A percentile compares a stretch with the other conserved stretches of the same genome.
Conservation (phyloP, 2,329 filamentous ascomycete species). For the Fragosphaeria purpurea region DNA sequence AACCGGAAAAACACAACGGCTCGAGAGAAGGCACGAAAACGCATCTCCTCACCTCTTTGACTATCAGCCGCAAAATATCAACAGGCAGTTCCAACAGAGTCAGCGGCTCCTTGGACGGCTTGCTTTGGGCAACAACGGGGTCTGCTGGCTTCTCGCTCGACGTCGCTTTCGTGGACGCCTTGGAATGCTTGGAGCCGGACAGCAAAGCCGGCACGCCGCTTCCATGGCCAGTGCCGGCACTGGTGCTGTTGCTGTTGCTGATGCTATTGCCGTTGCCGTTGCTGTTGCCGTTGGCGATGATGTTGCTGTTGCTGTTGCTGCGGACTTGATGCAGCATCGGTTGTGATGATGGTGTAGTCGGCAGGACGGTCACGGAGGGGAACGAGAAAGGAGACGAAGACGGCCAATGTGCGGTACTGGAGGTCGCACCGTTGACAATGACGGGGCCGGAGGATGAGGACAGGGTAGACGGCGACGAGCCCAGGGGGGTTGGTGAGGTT, state of each 20-base stretch:
- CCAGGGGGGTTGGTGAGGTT: no score
- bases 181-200: constrained; percentile 1
- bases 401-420: no score
- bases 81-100: constrained; percentile 65
- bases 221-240: no score
- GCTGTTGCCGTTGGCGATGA: background rate
- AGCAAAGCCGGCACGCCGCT: no score
- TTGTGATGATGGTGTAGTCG: background rate
- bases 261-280: no score
- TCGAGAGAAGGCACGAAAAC: constrained; percentile 2
- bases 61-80: constrained; percentile 67
- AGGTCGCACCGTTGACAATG: no score
- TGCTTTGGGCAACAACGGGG: constrained; percentile 46
- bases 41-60: constrained; percentile 55
- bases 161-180: constrained; percentile 11
- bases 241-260: no score
- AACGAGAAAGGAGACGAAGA: no score
- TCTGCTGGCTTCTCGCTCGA: constrained; percentile 47
- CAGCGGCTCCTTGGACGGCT: constrained; percentile 49
- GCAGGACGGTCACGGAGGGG: background rate
- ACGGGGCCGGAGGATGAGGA: no score
- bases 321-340: background rate
- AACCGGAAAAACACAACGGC: background rate
- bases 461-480: no score
- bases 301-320: background rate